These are phyloP conservation scores for Plasmodium berghei DNA, from an alignment of 169 alveolate genomes.

Conservation along the genomic window DNA sequence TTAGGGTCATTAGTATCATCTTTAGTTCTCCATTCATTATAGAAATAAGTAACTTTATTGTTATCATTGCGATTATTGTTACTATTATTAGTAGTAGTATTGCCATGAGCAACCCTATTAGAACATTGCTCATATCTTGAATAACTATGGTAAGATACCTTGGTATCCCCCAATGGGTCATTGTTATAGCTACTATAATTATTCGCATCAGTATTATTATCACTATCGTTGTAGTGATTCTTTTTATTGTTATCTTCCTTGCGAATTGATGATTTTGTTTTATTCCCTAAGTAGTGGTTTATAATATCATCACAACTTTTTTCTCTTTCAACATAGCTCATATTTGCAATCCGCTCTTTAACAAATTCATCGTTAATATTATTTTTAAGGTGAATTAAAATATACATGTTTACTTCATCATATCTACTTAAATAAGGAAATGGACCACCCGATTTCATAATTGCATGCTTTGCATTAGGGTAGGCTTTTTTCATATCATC, in stretches of 20 bases:
- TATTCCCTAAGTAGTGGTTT: conserved; percentile 6
- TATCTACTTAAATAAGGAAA: conserved; percentile 84
- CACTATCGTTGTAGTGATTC: not conserved
- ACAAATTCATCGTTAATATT: conserved; percentile 43
- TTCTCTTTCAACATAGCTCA: conserved; percentile 44
- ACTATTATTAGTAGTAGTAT: not conserved
- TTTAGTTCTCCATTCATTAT: no score
- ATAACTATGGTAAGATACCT: not conserved
- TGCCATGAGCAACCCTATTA: not conserved
- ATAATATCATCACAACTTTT: conserved; percentile 28
- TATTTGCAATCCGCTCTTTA: conserved; percentile 48
- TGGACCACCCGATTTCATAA: conserved; percentile 82
- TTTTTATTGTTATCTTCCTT: not conserved
- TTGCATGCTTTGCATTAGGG: conserved; percentile 79
- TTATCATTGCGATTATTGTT: conserved; percentile 1
- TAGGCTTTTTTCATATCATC: conserved; percentile 77
- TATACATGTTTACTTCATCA: conserved; percentile 81
- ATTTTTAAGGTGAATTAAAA: conserved; percentile 82
- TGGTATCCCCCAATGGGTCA: not conserved
- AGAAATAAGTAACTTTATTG: not conserved
- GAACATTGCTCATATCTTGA: not conserved
- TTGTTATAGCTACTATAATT: conserved; percentile 9
- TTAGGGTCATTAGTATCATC: no score
- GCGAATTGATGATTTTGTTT: not conserved
- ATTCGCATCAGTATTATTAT: not conserved